These are phyloP conservation scores for Colletotrichum horii DNA, from an alignment of 2,329 filamentous ascomycete species.

Conservation along the genomic window DNA sequence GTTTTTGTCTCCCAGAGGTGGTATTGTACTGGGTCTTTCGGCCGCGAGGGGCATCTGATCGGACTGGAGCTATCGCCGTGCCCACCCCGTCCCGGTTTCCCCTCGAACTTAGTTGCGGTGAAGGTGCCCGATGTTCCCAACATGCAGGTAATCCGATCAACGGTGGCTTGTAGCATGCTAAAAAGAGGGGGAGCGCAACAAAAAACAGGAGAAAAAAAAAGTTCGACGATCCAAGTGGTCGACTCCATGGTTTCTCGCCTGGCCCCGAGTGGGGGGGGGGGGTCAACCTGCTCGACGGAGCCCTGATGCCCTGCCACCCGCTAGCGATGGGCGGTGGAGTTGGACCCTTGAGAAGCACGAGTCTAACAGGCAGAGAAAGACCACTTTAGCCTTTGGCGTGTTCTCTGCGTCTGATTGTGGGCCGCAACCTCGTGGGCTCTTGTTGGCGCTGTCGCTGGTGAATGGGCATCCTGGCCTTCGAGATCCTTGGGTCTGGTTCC, in stretches of 20 bases:
- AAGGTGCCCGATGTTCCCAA: slow-evolving; percentile 13
- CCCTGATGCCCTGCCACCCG: slow-evolving; percentile 5
- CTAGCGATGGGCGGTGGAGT: slow-evolving; percentile 7
- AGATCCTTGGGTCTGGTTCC: not conserved
- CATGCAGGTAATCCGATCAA: slow-evolving; percentile 21
- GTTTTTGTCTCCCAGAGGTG: not conserved
- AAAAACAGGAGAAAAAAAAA: not conserved
- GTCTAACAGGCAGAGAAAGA: not conserved
- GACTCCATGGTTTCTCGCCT: not conserved
- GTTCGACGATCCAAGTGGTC: not conserved
- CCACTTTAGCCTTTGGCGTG: not conserved
- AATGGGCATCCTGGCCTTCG: not conserved
- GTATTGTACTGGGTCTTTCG: not conserved
- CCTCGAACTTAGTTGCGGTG: slow-evolving; percentile 21
- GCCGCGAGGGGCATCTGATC: slow-evolving; percentile 13
- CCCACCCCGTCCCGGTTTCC: slow-evolving; percentile 1
- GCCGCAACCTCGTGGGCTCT: slow-evolving; percentile 1
- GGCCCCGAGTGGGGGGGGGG: slow-evolving; percentile 2
- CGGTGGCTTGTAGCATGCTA: not conserved
- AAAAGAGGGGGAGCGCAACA: slow-evolving; percentile 8
- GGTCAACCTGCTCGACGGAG: not conserved
- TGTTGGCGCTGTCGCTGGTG: not conserved
- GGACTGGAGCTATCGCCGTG: slow-evolving; percentile 8
- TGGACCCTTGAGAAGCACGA: slow-evolving; percentile 16
- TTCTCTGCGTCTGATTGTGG: not conserved